phyloP scores from a whole-genome alignment of 2,329 filamentous ascomycete genomes.

The Dactylonectria estremocensis region DNA sequence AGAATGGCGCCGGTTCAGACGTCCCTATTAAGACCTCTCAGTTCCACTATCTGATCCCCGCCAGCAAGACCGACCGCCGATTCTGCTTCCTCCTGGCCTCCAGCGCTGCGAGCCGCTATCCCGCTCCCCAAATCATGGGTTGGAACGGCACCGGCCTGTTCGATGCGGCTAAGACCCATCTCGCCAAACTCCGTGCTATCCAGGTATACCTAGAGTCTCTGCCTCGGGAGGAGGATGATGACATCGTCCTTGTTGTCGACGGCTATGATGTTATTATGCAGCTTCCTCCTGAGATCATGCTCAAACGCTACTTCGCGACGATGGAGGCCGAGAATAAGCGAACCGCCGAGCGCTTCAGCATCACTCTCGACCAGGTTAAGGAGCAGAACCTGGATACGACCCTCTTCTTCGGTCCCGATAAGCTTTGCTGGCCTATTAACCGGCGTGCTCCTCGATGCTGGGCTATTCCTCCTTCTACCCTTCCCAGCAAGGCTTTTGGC shows the following conservation, averaged over 20 bases:
- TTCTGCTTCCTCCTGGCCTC: conserved; percentile 59
- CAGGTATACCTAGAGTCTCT: conserved; percentile 53
- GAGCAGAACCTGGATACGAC: conserved; percentile 54
- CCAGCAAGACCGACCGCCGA: conserved; percentile 53
- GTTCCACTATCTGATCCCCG: conserved; percentile 58
- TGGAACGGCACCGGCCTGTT: conserved; percentile 56
- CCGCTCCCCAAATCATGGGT: conserved; percentile 55
- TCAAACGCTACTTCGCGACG: conserved; percentile 71
- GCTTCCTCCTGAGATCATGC: conserved; percentile 73
- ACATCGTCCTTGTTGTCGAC: conserved; percentile 76
- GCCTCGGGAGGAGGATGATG: conserved; percentile 59
- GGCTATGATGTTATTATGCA: conserved; percentile 77
- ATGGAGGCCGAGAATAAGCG: conserved; percentile 67
- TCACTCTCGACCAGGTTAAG: conserved; percentile 50
- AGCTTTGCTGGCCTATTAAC: conserved; percentile 59
- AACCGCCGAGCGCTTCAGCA: conserved; percentile 65
- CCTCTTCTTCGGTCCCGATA: conserved; percentile 62
- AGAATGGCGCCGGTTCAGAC: conserved; percentile 7
- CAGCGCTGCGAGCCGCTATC: conserved; percentile 55
- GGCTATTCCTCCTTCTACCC: conserved; percentile 55
- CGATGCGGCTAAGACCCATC: conserved; percentile 54
- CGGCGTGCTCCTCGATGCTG: conserved; percentile 57
- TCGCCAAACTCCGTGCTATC: conserved; percentile 58
- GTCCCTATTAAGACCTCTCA: conserved; percentile 44
- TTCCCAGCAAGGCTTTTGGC: conserved; percentile 54